Conservation (phyloP, 306 rosid species). For the Medicago truncatula region DNA sequence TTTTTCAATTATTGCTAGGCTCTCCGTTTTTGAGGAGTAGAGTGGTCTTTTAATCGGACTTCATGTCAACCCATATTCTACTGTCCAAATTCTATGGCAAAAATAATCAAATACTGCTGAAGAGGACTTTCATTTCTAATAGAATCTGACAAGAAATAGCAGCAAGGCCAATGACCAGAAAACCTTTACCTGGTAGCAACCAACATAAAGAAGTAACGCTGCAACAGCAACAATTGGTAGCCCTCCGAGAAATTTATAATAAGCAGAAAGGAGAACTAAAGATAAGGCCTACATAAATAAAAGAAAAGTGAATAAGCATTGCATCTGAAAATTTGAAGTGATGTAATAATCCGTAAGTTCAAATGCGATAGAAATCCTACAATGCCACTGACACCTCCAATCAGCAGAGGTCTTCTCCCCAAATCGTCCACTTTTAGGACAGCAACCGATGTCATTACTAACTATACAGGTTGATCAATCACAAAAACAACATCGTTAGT, state of each 20-base stretch:
- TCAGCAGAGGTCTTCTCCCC: slow-evolving; percentile 91
- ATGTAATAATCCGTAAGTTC: slow-evolving; percentile 26
- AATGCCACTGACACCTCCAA: slow-evolving; percentile 91
- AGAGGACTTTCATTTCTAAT: slow-evolving; percentile 15
- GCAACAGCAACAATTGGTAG: slow-evolving; percentile 86
- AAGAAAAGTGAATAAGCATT: slow-evolving; percentile 38
- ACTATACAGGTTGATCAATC: slow-evolving; percentile 59
- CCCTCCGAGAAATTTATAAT: slow-evolving; percentile 87
- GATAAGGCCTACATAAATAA: slow-evolving; percentile 67
- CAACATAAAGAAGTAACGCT: slow-evolving; percentile 93
- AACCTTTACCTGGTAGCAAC: slow-evolving; percentile 87
- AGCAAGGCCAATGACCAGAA: slow-evolving; percentile 25
- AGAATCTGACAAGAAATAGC: slow-evolving; percentile 19
- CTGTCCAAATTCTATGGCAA: not conserved
- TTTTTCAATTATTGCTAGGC: not conserved
- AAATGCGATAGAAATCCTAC: slow-evolving; percentile 59
- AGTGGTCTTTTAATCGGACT: not conserved
- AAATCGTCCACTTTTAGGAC: slow-evolving; percentile 91
- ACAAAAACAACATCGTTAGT: slow-evolving; percentile 35
- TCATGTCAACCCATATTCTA: not conserved
- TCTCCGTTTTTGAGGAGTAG: not conserved
- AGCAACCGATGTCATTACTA: slow-evolving; percentile 88
- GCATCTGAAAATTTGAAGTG: slow-evolving; percentile 35
- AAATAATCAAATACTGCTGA: slow-evolving; percentile 2
- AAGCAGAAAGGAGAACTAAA: slow-evolving; percentile 80